Base-by-base conservation (phyloP, 1,284 basidiomycete species). In the Moesziomyces sp. region DNA sequence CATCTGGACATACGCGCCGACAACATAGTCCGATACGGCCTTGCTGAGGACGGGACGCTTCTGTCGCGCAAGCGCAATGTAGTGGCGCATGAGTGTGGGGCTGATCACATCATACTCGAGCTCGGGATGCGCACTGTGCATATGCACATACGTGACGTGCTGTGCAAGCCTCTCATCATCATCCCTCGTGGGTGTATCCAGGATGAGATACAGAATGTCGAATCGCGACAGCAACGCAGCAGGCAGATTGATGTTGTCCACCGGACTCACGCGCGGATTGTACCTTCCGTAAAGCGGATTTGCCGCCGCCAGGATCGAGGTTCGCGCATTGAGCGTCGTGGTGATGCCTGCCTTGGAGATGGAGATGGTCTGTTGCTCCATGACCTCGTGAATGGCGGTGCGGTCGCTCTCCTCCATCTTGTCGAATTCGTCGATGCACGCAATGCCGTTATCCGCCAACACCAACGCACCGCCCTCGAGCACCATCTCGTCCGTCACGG, bases 341-440 rank as follows among this genome's bases (percentile, higher is more conserved):
- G 94, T 97, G 84, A 99, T 99, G 21, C 97, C 97, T 3, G 97
- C 97, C 86, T 99, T 99, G 46, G 94, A 95, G 77, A 99, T 99
- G 3, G 94, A 97, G 72, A 99, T 99, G 2, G 97, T 99, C 86
- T 99, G 96, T 84, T 99, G 96, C 85, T 99, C 96, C 97, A 99
- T 99, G 59, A 99, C 97, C 88, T 99, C 97, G 87, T 99, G 97
- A 72, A 99, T 99, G 14, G 97, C 94, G 0, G 97, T 99, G 68
- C 97, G 89, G 85, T 99, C 97, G 2, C 92, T 86, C 85, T 99
- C 97, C 76, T 99, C 97, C 97, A 99, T 99, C 86, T 99, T 99
- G 87, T 99, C 97, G 84, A 99, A 99, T 84, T 99, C 97, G 82
- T 99, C 97, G 77, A 99, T 99, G 85, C 96, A 99, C 86, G 95